phyloP scores from a whole-genome alignment of 73 alveolate species.

The Paramecium sexaurelia region DNA sequence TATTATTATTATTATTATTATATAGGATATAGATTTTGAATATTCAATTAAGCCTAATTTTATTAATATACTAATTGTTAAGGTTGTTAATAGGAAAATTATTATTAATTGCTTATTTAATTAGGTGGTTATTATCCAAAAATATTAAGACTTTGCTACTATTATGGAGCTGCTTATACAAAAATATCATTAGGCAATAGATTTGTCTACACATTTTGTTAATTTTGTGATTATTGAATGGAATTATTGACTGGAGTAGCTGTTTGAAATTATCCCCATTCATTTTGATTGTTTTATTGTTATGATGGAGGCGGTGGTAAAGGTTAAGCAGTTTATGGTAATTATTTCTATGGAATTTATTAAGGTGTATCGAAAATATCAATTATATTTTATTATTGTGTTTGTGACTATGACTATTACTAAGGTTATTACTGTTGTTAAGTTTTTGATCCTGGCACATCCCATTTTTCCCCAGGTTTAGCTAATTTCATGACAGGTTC shows the following conservation, averaged over 20 bases:
- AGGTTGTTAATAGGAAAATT: background rate
- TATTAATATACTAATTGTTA: background rate
- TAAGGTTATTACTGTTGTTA: background rate
- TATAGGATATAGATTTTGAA: background rate
- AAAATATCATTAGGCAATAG: background rate
- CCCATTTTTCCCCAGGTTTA: slow-evolving; percentile 57
- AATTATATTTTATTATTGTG: background rate
- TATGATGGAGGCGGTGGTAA: background rate
- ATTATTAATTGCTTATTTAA: background rate
- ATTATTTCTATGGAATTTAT: background rate
- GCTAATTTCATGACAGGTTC: slow-evolving; percentile 42
- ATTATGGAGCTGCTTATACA: background rate
- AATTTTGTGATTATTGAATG: background rate
- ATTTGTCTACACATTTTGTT: background rate
- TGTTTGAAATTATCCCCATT: background rate
- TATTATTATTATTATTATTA: background rate
- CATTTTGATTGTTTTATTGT: background rate
- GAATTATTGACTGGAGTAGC: background rate
- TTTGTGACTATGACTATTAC: background rate
- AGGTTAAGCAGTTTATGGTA: background rate
- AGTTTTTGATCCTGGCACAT: slow-evolving; percentile 52
- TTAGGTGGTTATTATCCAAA: background rate
- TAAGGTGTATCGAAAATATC: background rate
- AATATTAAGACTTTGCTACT: background rate
- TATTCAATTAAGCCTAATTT: background rate